phyloP scores from a whole-genome alignment of 2,329 filamentous ascomycete genomes.

The Ceratocystis lukuohia region DNA sequence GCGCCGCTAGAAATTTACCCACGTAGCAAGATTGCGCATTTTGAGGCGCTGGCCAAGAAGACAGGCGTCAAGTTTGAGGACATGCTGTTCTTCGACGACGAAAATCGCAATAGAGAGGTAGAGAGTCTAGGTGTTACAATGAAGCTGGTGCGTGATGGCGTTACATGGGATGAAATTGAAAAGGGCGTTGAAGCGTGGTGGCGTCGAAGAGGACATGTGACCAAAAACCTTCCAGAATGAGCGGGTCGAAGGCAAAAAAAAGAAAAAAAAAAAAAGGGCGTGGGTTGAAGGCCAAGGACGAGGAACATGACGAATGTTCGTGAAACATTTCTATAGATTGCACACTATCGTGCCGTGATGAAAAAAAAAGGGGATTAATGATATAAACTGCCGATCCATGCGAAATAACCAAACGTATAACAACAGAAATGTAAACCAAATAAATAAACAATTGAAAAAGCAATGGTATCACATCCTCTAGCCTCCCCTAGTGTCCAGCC shows the following conservation, averaged over 20 bases:
- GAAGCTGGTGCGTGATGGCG: slow-evolving; percentile 65
- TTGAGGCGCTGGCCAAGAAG: slow-evolving; percentile 55
- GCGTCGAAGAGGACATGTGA: slow-evolving; percentile 43
- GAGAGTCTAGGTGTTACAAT: slow-evolving; percentile 69
- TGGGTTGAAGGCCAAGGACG: neutral
- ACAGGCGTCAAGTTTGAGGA: slow-evolving; percentile 63
- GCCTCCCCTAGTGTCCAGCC: neutral
- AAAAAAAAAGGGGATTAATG: neutral
- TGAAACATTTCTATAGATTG: neutral
- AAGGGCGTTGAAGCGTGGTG: slow-evolving; percentile 71
- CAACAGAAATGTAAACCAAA: neutral
- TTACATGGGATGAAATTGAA: slow-evolving; percentile 65
- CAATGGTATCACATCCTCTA: slow-evolving; percentile 15
- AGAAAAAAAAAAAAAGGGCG: neutral
- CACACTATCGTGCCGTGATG: neutral
- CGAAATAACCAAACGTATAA: neutral
- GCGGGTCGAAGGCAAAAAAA: neutral
- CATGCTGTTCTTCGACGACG: slow-evolving; percentile 95
- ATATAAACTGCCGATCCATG: neutral
- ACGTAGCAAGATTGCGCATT: slow-evolving; percentile 72
- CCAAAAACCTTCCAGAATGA: slow-evolving; percentile 1
- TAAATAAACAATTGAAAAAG: slow-evolving; percentile 4
- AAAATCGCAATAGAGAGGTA: slow-evolving; percentile 73
- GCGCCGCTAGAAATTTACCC: slow-evolving; percentile 54
- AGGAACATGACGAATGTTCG: neutral